Percentiles rank a stretch among this genome's conserved stretches.
Conservation (phyloP, 2,329 filamentous ascomycete species). For the Geosmithia morbida region DNA sequence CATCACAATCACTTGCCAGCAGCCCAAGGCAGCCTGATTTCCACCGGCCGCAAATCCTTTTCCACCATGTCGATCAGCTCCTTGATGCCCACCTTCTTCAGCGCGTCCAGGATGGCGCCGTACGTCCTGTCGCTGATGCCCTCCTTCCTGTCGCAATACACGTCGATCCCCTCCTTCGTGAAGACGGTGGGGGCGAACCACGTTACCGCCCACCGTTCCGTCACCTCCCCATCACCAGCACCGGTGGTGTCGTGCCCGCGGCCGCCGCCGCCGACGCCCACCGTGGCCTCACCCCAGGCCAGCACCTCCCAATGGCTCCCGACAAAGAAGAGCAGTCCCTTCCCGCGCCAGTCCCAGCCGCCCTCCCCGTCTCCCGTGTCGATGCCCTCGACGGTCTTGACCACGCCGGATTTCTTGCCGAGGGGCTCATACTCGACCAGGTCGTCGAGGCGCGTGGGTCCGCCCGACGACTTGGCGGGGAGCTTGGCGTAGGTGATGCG, state of each 20-base stretch:
- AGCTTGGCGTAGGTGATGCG: slow-evolving; percentile 59
- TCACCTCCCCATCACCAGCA: not conserved
- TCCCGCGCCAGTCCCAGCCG: slow-evolving; percentile 65
- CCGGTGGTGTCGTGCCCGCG: slow-evolving; percentile 10
- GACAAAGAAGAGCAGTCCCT: slow-evolving; percentile 58
- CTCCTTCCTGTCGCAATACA: slow-evolving; percentile 52
- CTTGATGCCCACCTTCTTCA: slow-evolving; percentile 31
- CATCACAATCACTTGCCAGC: slow-evolving; percentile 10
- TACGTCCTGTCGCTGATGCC: slow-evolving; percentile 46
- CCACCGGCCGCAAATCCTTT: slow-evolving; percentile 33
- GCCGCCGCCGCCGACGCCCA: slow-evolving; percentile 10
- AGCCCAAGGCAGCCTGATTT: slow-evolving; percentile 36
- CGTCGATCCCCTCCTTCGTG: slow-evolving; percentile 66
- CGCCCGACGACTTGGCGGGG: slow-evolving; percentile 16
- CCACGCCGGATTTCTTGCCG: slow-evolving; percentile 20
- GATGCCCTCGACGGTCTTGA: slow-evolving; percentile 50
- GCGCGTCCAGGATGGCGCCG: slow-evolving; percentile 35
- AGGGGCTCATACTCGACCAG: slow-evolving; percentile 54
- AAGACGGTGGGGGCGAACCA: slow-evolving; percentile 77
- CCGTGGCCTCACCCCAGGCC: slow-evolving; percentile 48
- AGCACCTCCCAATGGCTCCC: slow-evolving; percentile 69
- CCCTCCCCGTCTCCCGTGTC: slow-evolving; percentile 31
- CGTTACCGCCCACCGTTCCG: slow-evolving; percentile 61
- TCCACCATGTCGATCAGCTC: slow-evolving; percentile 36
- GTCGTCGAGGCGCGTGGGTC: slow-evolving; percentile 47